Percentiles rank a stretch among this genome's conserved stretches.
These are phyloP conservation scores for Neurospora sp. DNA, from an alignment of 495 filamentous ascomycete genomes.

Conservation along the genomic window DNA sequence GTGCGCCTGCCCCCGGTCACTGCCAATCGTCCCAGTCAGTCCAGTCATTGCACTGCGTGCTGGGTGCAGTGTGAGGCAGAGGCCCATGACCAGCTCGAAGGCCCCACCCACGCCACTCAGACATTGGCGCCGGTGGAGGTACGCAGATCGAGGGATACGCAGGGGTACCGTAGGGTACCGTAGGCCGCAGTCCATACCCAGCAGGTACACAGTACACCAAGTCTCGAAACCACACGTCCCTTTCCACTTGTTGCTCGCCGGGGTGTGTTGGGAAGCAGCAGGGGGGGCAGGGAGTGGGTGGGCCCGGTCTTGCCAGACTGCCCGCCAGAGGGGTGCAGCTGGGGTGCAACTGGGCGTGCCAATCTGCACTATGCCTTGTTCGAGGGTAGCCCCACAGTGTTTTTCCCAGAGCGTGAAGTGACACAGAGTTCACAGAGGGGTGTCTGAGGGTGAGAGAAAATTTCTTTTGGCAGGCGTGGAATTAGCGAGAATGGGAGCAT, in stretches of 20 bases:
- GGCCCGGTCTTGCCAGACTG: constrained; percentile 15
- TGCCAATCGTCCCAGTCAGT: constrained; percentile 4
- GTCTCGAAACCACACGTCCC: constrained; percentile 5
- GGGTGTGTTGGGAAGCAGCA: constrained; percentile 1
- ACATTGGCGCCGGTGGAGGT: constrained; percentile 19
- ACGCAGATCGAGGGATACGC: constrained; percentile 6
- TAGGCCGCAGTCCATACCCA: constrained; percentile 2
- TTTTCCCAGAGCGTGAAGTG: constrained; percentile 5
- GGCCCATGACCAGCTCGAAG: constrained; percentile 27
- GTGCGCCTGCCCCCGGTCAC: constrained; percentile 9
- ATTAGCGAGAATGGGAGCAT: constrained; percentile 12
- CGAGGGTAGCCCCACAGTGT: constrained; percentile 1
- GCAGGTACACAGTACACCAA: constrained; percentile 7
- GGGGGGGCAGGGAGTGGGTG: constrained; percentile 10
- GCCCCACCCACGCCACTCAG: constrained; percentile 21
- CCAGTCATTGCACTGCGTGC: constrained; percentile 7
- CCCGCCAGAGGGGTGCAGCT: constrained; percentile 11
- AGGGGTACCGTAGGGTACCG: constrained; percentile 15
- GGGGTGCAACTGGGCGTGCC: background rate
- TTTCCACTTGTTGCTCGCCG: background rate
- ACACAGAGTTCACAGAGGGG: background rate
- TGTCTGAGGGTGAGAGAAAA: constrained; percentile 13
- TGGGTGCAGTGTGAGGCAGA: constrained; percentile 11
- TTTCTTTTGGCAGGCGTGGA: constrained; percentile 15
- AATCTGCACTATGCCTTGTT: constrained; percentile 22